These are phyloP conservation scores for Apiospora koreana DNA, from an alignment of 2,329 filamentous ascomycete species.

Conservation along the genomic window DNA sequence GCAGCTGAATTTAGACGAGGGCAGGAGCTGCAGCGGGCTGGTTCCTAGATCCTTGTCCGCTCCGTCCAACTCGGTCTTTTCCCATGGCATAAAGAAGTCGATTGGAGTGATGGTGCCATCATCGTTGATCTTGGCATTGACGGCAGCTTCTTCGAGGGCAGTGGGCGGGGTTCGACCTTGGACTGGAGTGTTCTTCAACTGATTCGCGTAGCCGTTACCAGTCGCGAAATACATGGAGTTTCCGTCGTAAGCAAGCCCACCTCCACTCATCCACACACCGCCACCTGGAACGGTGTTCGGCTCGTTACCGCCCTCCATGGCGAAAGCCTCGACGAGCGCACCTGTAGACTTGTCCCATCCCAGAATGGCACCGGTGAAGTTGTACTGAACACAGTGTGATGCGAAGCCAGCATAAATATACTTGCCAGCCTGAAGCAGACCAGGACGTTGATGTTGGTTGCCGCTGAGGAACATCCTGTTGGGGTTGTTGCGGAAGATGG, in stretches of 20 bases:
- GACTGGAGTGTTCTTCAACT: slow-evolving; percentile 43
- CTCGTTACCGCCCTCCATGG: slow-evolving; percentile 45
- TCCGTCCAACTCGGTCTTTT: slow-evolving; percentile 50
- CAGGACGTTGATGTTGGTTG: slow-evolving; percentile 48
- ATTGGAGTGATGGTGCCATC: slow-evolving; percentile 44
- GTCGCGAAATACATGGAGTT: slow-evolving; percentile 49
- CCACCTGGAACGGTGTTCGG: slow-evolving; percentile 39
- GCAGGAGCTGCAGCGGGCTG: slow-evolving; percentile 44
- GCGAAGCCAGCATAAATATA: slow-evolving; percentile 51
- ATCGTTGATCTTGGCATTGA: slow-evolving; percentile 46
- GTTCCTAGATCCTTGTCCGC: slow-evolving; percentile 51
- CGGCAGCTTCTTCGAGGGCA: slow-evolving; percentile 48
- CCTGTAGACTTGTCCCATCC: slow-evolving; percentile 48
- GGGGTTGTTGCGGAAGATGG: slow-evolving; percentile 45
- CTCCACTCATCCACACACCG: slow-evolving; percentile 52
- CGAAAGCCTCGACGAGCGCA: slow-evolving; percentile 42
- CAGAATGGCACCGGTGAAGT: slow-evolving; percentile 51
- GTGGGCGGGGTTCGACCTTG: slow-evolving; percentile 45
- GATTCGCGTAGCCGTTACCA: slow-evolving; percentile 50
- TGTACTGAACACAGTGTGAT: slow-evolving; percentile 53
- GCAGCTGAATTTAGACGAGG: slow-evolving; percentile 43
- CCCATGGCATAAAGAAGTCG: slow-evolving; percentile 53
- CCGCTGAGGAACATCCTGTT: slow-evolving; percentile 46
- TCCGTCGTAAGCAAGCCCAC: slow-evolving; percentile 45
- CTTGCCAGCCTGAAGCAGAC: slow-evolving; percentile 45